Evolutionary conservation across 495 filamentous ascomycete species (phyloP), one percentile per base, ranked within the genome.

Genomic region (Articulospora tetracladia): DNA sequence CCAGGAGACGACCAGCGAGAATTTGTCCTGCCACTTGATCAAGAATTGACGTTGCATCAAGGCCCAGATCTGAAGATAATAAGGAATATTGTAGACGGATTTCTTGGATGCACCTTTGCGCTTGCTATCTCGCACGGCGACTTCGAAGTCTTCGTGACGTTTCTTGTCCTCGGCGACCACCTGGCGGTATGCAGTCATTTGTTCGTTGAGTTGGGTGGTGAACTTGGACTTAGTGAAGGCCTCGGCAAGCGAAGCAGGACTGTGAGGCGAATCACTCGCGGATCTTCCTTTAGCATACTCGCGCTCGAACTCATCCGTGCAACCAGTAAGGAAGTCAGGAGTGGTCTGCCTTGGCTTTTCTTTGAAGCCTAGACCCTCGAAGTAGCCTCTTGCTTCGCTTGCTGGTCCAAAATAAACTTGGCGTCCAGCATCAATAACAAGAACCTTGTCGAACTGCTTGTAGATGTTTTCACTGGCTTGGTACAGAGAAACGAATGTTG

Each of bases 401-500:
- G 84, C 70, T 0, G 88, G 86, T 0, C 92, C 92, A 62, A 91
- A 94, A 74, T 88, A 96, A 1, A 94, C 87, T 68, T 93, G 82
- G 15, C 77, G 82, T 17, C 92, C 92, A 27, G 81, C 79, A 59
- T 95, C 88, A 51, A 96, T 89, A 19, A 95, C 86, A 26, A 93
- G 71, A 6, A 94, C 89, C 66, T 94, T 95, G 74, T 97, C 92
- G 63, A 97, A 97, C 49, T 87, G 83, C 26, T 79, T 80, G 73
- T 93, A 96, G 53, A 95, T 95, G 62, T 83, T 88, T 70, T 96
- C 89, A 2, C 84, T 87, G 0, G 90, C 88, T 67, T 96, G 91
- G 69, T 96, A 94, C 64, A 96, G 87, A 8, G 90, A 86, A 17
- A 94, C 88, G 50, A 83, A 79, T 39, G 85, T 83, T 13, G 88